These are phyloP conservation scores for Neonectria hederae DNA, from an alignment of 2,329 filamentous ascomycete genomes.

Conservation along the genomic window DNA sequence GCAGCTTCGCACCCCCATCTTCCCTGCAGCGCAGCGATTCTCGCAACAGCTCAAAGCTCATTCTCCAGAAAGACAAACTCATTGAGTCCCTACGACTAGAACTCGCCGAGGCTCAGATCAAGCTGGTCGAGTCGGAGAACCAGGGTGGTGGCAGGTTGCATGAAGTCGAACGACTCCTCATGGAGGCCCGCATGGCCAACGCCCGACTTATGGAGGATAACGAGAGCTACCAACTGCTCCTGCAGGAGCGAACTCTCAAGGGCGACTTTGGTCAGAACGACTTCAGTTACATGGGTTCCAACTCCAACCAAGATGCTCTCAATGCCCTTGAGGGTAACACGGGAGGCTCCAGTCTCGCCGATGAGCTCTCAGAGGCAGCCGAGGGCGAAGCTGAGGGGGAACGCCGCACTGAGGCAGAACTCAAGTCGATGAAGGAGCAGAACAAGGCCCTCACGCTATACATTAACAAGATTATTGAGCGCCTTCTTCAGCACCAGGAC, in stretches of 20 bases:
- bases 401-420: slow-evolving; percentile 78
- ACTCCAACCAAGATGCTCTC: slow-evolving; percentile 71
- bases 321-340: slow-evolving; percentile 69
- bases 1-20: slow-evolving; percentile 86
- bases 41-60: slow-evolving; percentile 85
- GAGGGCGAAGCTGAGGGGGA: slow-evolving; percentile 68
- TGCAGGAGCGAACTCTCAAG: slow-evolving; percentile 94
- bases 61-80: slow-evolving; percentile 94
- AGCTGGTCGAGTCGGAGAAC: slow-evolving; percentile 93
- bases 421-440: slow-evolving; percentile 85
- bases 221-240: slow-evolving; percentile 94
- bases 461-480: slow-evolving; percentile 99
- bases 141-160: slow-evolving; percentile 86
- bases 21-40: slow-evolving; percentile 89
- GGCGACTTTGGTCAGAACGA: slow-evolving; percentile 88
- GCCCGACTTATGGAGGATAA: slow-evolving; percentile 98
- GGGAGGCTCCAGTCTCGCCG: slow-evolving; percentile 73
- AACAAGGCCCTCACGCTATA: slow-evolving; percentile 98
- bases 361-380: slow-evolving; percentile 80
- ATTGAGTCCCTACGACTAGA: slow-evolving; percentile 93
- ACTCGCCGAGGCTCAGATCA: slow-evolving; percentile 94
- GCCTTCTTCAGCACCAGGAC: slow-evolving; percentile 90
- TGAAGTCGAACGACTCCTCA: slow-evolving; percentile 88
- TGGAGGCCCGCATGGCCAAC: slow-evolving; percentile 95
- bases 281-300: slow-evolving; percentile 73